Evolutionary conservation across 2,329 filamentous ascomycete species (phyloP), one percentile per base, ranked within the genome.

Genomic region (Orbilia blumenaviensis): DNA sequence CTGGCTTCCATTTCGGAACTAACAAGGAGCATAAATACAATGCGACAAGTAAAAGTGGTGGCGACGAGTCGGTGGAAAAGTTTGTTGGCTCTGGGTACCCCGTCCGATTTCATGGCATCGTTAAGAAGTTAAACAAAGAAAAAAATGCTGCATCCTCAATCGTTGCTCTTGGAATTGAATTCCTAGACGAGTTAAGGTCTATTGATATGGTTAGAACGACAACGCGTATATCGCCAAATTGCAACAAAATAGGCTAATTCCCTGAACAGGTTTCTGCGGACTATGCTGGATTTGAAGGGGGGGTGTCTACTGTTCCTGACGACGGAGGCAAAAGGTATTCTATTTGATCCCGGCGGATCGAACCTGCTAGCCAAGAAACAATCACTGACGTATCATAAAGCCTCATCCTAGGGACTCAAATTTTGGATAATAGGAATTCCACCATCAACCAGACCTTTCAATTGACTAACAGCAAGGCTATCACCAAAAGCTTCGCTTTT

Each of bases 341-440:
- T 44, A 21, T 27, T 50, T 46, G n/a, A n/a, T n/a, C n/a, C n/a
- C n/a, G n/a, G n/a, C n/a, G n/a, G n/a, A n/a, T n/a, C n/a, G n/a
- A n/a, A n/a, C n/a, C n/a, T n/a, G n/a, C n/a, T n/a, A n/a, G n/a
- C n/a, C n/a, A n/a, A n/a, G n/a, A n/a, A n/a, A n/a, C n/a, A n/a
- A n/a, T n/a, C n/a, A 21, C 46, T 54, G 36, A 69, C 21, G n/a
- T 18, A 10, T 27, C n/a, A 10, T 10, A 73, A 52, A 74, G 69
- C 42, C 36, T 67, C 21, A 74, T 74, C n/a, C 29, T 64, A 9
- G 69, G 69, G 42, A 67, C 62, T 3, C 69, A 74, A 38, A 74
- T 74, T 32, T 62, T 74, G 2, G 69, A 74, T 23, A 74, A 74
- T 27, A 44, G 69, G 27, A 74, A 74, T 44, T 74, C 69, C 6